Percentiles rank a stretch among this genome's conserved stretches.
Evolutionary conservation across 345 rosid species (phyloP).

Genomic region (Syzygium aromaticum): DNA sequence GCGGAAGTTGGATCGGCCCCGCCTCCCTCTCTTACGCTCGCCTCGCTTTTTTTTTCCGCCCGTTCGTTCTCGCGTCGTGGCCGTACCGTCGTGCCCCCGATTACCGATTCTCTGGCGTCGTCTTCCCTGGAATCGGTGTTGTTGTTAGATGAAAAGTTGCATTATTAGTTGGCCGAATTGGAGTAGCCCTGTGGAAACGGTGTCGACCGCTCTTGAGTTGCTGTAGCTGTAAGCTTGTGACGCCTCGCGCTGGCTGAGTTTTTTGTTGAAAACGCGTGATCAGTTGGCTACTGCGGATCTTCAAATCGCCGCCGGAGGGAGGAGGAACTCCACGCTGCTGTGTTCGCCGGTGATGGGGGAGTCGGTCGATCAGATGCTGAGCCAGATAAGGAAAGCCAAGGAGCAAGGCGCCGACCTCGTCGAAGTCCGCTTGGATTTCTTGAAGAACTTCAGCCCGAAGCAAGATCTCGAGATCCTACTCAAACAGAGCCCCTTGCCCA

Average conservation of each 20-base stretch:
- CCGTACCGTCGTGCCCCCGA: not conserved
- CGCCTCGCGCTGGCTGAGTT: not conserved
- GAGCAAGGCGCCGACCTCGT: conserved; percentile 48
- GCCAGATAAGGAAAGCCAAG: conserved; percentile 34
- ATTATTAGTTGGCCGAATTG: not conserved
- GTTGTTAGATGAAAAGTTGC: not conserved
- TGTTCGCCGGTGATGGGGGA: conserved; percentile 51
- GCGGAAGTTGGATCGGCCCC: not conserved
- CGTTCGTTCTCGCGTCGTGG: too few relatives aligned
- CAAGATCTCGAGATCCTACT: conserved; percentile 41
- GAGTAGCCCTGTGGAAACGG: not conserved
- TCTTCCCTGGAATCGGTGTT: not conserved
- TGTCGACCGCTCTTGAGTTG: not conserved
- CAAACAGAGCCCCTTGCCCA: conserved; percentile 44
- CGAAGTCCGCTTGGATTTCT: conserved; percentile 46
- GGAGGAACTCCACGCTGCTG: conserved; percentile 35
- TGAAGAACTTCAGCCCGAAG: conserved; percentile 37
- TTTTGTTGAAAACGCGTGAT: not conserved
- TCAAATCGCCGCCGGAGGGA: conserved; percentile 16
- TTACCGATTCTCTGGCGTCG: accelerated
- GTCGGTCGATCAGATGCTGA: conserved; percentile 42
- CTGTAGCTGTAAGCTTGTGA: not conserved
- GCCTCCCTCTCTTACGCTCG: too few relatives aligned
- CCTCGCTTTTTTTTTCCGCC: too few relatives aligned
- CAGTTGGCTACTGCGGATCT: conserved; percentile 33